Percentiles rank a stretch among this genome's conserved stretches.
These are phyloP conservation scores for Linnemannia schmuckeri DNA, from an alignment of 192 early-diverging fungal genomes.

Conservation along the genomic window DNA sequence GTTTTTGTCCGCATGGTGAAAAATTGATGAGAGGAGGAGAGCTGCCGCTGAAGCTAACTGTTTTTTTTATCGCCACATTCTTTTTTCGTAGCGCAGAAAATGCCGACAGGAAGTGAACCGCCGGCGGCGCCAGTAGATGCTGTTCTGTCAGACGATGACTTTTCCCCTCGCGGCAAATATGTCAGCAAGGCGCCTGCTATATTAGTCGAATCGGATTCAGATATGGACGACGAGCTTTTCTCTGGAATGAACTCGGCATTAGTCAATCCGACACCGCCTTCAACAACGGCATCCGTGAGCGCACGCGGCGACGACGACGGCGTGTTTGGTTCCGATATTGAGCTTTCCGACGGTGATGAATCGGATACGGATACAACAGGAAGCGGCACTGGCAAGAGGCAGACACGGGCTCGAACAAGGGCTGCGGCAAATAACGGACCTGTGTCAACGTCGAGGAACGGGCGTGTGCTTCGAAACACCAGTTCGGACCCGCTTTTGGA, in stretches of 20 bases:
- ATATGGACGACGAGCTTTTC: conserved; percentile 38
- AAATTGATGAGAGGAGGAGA: not conserved
- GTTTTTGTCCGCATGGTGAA: not conserved
- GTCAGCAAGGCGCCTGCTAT: conserved; percentile 9
- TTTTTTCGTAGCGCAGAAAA: not conserved
- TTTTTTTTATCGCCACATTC: not conserved
- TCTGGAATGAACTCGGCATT: not conserved
- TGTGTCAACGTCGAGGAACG: not conserved
- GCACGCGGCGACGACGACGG: not conserved
- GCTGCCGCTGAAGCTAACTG: not conserved
- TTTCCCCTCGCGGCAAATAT: conserved; percentile 13
- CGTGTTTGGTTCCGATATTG: not conserved
- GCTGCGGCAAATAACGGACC: not conserved
- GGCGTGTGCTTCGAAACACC: conserved; percentile 5
- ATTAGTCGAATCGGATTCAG: conserved; percentile 41
- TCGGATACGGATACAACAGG: not conserved
- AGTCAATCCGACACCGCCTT: not conserved
- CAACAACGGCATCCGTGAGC: not conserved
- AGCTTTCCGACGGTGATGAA: not conserved
- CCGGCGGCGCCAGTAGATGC: not conserved
- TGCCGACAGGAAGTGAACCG: not conserved
- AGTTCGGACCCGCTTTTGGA: not conserved
- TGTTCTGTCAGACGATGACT: conserved; percentile 38
- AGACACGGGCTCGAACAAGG: not conserved
- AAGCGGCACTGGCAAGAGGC: not conserved